These are phyloP conservation scores for Closterium sp. DNA, from an alignment of 139 green algal genomes.

Conservation along the genomic window DNA sequence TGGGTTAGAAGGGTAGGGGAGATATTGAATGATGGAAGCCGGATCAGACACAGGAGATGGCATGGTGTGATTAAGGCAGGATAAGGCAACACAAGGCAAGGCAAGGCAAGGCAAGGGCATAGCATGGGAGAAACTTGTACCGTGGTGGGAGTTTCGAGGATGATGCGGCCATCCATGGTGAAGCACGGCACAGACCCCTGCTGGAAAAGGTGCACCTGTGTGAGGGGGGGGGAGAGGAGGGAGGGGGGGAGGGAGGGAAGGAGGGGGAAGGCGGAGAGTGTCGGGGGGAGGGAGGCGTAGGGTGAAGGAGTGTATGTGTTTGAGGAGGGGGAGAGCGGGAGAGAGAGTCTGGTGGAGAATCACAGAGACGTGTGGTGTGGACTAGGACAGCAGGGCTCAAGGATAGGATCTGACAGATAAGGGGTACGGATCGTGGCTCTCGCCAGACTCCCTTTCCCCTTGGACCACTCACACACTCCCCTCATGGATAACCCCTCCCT, in stretches of 20 bases:
- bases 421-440: too few relatives aligned
- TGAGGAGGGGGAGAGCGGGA: background rate
- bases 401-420: too few relatives aligned
- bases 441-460: too few relatives aligned
- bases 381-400: too few relatives aligned
- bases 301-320: background rate
- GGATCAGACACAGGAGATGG: too few relatives aligned
- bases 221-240: background rate
- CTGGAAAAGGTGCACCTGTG: conserved; percentile 86
- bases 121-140: background rate
- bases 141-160: conserved; percentile 59
- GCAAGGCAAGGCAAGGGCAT: background rate
- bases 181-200: conserved; percentile 86
- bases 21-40: too few relatives aligned
- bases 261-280: background rate
- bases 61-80: too few relatives aligned
- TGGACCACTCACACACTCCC: too few relatives aligned
- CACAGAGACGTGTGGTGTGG: too few relatives aligned
- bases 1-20: too few relatives aligned
- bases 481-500: too few relatives aligned
- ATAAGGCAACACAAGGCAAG: background rate
- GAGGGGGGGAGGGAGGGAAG: background rate
- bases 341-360: background rate
- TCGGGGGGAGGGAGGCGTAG: background rate
- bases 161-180: conserved; percentile 76